Evolutionary conservation across 75 land plant species (phyloP), one percentile per base, ranked within the genome.

Genomic region (Picea sitchensis): DNA sequence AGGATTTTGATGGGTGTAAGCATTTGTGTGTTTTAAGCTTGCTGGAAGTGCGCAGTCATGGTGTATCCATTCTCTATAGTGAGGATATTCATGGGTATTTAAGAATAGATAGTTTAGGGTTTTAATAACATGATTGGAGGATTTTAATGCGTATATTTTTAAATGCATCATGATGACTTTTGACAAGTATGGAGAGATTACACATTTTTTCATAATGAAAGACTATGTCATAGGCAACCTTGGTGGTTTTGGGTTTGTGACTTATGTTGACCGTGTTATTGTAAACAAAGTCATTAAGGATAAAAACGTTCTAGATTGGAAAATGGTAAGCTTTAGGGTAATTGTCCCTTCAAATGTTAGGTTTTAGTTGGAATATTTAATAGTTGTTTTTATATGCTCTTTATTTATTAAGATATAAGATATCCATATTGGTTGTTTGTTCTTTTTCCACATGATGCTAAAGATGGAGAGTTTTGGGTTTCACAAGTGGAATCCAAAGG

Each of bases 401-500:
- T 71, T 32, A n/a, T 32, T 26, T 14, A 17, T 71, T 32, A 12
- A 12, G 0, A 32, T 14, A 5, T 4, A 26, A 23, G 41, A 4
- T 36, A 4, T 71, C 13, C 5, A 14, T 4, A 32, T 30, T 0
- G 8, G 73, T 0, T 71, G 5, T 1, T 6, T 71, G 15, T 76
- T 13, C 34, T 6, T 44, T 73, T 61, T 31, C 13, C 7, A 36
- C n/a, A 14, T 4, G 4, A 5, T 18, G 4, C 21, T 26, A 3
- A n/a, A 6, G 17, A n/a, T 75, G 77, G 38, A n/a, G 14, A 59
- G 18, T 36, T 54, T 59, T 78, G 32, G 13, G 79, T 23, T 79
- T 65, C 76, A 32, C 64, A 95, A 94, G 98, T 95, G 73, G 96
- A 95, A 91, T 91, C 23, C 93, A 95, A 78, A 82, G 91, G 38